Percentiles rank a stretch among this genome's conserved stretches.
These are phyloP conservation scores for Desmodesmus armatus DNA, from an alignment of 139 green algal genomes.

Conservation along the genomic window DNA sequence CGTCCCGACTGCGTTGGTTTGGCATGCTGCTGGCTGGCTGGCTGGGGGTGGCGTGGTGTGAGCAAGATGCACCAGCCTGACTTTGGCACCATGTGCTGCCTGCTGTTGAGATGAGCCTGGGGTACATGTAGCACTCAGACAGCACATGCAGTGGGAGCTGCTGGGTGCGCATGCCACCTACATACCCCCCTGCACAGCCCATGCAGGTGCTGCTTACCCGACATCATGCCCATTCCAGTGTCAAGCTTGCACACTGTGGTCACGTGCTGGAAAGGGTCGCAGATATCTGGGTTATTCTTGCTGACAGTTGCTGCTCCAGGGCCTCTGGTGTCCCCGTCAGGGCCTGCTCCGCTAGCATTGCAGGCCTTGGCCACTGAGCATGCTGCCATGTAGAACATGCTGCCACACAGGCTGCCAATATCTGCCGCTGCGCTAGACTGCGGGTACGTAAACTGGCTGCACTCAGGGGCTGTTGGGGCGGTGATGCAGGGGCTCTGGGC, in stretches of 20 bases:
- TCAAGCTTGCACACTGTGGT: constrained; percentile 36
- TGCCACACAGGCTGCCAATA: constrained; percentile 6
- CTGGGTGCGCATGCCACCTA: no score
- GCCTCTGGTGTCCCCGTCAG: background rate
- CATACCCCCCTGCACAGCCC: no score
- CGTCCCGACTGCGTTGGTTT: no score
- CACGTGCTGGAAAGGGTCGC: constrained; percentile 35
- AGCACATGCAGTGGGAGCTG: no score
- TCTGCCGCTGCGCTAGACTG: background rate
- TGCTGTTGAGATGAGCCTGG: no score
- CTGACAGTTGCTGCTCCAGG: background rate
- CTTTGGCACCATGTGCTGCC: no score
- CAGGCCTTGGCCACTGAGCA: constrained; percentile 35
- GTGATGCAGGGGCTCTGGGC: constrained; percentile 12
- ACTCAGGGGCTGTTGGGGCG: background rate
- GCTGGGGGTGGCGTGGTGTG: no score
- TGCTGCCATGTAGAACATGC: constrained; percentile 40
- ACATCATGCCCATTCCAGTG: constrained; percentile 41
- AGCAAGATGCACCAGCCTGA: no score
- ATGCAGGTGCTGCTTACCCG: constrained; percentile 22
- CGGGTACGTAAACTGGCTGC: background rate
- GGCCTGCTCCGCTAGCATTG: constrained; percentile 9
- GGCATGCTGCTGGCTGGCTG: no score
- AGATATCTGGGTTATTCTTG: constrained; percentile 23
- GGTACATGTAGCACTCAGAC: no score